phyloP scores from a whole-genome alignment of 257 asterid species.

The Rauvolfia tetraphylla region DNA sequence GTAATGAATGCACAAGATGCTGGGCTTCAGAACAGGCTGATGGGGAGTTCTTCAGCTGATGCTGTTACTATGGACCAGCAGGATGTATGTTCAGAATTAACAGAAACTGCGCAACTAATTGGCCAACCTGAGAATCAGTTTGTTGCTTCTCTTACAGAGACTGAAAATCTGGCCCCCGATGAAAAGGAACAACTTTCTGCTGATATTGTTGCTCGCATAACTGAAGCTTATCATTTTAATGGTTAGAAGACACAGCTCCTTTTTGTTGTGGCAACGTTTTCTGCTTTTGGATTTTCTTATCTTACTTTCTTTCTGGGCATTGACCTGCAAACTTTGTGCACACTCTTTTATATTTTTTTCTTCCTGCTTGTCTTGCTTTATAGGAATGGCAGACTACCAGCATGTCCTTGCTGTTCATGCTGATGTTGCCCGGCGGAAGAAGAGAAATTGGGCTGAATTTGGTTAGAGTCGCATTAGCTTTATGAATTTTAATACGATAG shows the following conservation, averaged over 20 bases:
- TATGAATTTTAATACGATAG: slow-evolving; percentile 11
- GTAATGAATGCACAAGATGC: slow-evolving; percentile 25
- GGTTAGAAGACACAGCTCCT: slow-evolving; percentile 36
- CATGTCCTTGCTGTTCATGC: slow-evolving; percentile 92
- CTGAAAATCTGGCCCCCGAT: slow-evolving; percentile 27
- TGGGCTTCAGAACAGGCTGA: slow-evolving; percentile 19
- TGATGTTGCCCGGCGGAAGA: slow-evolving; percentile 54
- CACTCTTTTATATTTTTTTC: slow-evolving; percentile 19
- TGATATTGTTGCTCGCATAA: slow-evolving; percentile 60
- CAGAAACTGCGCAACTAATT: slow-evolving; percentile 24
- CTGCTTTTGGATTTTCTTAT: slow-evolving; percentile 5
- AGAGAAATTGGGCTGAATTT: slow-evolving; percentile 68
- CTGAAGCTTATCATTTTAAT: slow-evolving; percentile 74
- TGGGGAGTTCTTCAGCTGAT: slow-evolving; percentile 26
- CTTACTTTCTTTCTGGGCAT: background rate
- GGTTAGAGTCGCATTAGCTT: slow-evolving; percentile 42
- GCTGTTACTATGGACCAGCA: slow-evolving; percentile 29
- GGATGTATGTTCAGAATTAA: slow-evolving; percentile 23
- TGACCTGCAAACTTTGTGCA: slow-evolving; percentile 6
- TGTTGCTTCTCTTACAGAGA: slow-evolving; percentile 28
- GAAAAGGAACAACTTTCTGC: slow-evolving; percentile 53
- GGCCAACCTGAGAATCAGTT: slow-evolving; percentile 33
- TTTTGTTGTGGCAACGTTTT: background rate
- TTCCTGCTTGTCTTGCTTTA: slow-evolving; percentile 22
- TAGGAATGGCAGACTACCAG: slow-evolving; percentile 96